These are phyloP conservation scores for Fusarium sp. DNA, from an alignment of 2,329 filamentous ascomycete species.

Conservation along the genomic window DNA sequence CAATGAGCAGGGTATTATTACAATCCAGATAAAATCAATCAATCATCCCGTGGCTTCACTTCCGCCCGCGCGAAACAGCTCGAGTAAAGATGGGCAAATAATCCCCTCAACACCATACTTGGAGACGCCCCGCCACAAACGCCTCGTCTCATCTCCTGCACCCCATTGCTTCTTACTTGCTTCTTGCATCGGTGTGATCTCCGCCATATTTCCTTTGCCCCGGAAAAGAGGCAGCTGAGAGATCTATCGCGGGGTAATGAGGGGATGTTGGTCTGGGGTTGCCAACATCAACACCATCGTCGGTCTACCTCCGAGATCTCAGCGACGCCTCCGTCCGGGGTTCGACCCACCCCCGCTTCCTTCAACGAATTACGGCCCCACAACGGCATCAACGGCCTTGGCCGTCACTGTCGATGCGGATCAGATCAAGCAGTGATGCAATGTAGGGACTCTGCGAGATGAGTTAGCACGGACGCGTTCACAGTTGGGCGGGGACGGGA, in stretches of 20 bases:
- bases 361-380: slow-evolving; percentile 14
- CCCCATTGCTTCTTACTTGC: slow-evolving; percentile 6
- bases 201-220: slow-evolving; percentile 17
- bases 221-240: slow-evolving; percentile 14
- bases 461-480: slow-evolving; percentile 25
- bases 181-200: slow-evolving; percentile 10
- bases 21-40: slow-evolving; percentile 31
- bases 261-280: slow-evolving; percentile 2
- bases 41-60: slow-evolving; percentile 18
- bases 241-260: slow-evolving; percentile 20
- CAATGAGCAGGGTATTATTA: slow-evolving; percentile 43
- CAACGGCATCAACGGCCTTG: slow-evolving; percentile 33
- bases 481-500: not conserved
- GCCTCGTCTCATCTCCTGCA: slow-evolving; percentile 23
- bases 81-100: slow-evolving; percentile 10
- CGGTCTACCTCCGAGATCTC: slow-evolving; percentile 14
- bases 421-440: slow-evolving; percentile 52
- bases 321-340: slow-evolving; percentile 10
- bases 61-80: slow-evolving; percentile 28
- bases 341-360: slow-evolving; percentile 16
- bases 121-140: slow-evolving; percentile 11
- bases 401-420: slow-evolving; percentile 45
- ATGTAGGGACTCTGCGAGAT: slow-evolving; percentile 51
- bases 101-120: slow-evolving; percentile 6
- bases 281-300: slow-evolving; percentile 5